Evolutionary conservation across 225 moss, liverwort and hornwort genomes (phyloP), one percentile per base, ranked within the genome.

Genomic region (Takakia lepidozioides): DNA sequence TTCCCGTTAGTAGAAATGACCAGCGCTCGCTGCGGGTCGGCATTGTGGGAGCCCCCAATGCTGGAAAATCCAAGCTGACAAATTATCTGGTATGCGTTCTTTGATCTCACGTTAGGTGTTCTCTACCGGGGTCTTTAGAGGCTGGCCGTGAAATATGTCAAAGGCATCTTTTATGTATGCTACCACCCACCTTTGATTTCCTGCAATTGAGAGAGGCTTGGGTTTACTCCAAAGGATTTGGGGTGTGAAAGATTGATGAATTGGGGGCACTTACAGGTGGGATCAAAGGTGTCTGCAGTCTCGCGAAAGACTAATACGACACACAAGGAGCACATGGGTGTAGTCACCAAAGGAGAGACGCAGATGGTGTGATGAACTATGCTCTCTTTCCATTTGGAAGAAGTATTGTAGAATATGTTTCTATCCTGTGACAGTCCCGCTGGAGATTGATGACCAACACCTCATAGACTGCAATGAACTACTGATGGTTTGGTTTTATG

Each of bases 271-370:
- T 11, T 58, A 65, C 82, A 90, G 95, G 91, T 85, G 19, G 85
- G 85, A 14, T 72, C 77, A 1, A 83, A 87, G 56, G 77, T 91
- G 22, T 98, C 98, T 25, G 98, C 98, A 43, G 98, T 98, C 15
- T 91, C 98, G 25, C 71, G 87, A 27, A 98, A 98, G 67, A 98
- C 98, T 25, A 98, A 98, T 55, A 98, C 91, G 15, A 98, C 98
- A 21, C 91, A 98, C 43, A 79, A 83, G 55, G 98, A 98, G 45
- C 91, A 98, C 68, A 66, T 98, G 55, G 98, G 91, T 27, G 87
- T 91, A 36, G 69, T 70, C 23, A 85, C 90, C 5, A 83, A 91
- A 66, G 91, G 82, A 38, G 80, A 87, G 50, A 73, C 73, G 36
- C 87, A 98, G 61, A 65, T 98, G 87, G 95, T 95, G 80, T 14